Evolutionary conservation across 345 rosid species (phyloP), one percentile per base, ranked within the genome.

Genomic region (Eucalyptus pauciflora): DNA sequence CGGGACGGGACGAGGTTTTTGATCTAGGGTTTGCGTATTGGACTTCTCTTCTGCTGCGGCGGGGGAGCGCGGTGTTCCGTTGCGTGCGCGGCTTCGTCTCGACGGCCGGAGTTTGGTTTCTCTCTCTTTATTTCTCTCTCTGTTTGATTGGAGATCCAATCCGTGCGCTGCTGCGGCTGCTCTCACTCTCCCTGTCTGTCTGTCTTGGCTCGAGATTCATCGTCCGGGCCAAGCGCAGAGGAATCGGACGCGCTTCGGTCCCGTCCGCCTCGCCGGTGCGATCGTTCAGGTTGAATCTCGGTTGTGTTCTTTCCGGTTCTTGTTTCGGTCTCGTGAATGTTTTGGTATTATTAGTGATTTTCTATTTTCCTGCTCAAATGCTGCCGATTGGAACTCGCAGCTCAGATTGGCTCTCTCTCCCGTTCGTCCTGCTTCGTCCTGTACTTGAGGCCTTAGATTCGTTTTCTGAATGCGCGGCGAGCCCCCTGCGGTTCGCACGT

Each of bases 171-270:
- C 69, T 29, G 69, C 92, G 3, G 29, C 62, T 4, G 27, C 51
- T 50, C 51, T 50, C 16, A 5, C 51, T 50, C 22, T 51, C 8
- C 4, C 29, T 27, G 15, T 27, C 31, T 27, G 7, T 90, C 93
- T 94, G 96, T 88, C 96, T 96, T 95, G 99, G 98, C 98, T 97
- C 97, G 96, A 94, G 96, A 96, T 97, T 76, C 48, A 6, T 43
- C 1, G 10, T 2, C 98, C 96, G 96, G 94, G 99, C 99, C 98
- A 94, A 94, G 96, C 89, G 93, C 97, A 93, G 96, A 90, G 92
- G 92, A 91, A 88, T 92, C 92, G 90, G 92, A 86, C 7, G 12
- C 81, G 46, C 22, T 93, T 91, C 93, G 90, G 93, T 87, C 88
- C 91, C 88, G 89, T 14, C 87, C 51, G 90, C 89, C 89, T 80